Base-by-base conservation (phyloP, 2,329 filamentous ascomycete genomes). In the Cladosporium sp. region DNA sequence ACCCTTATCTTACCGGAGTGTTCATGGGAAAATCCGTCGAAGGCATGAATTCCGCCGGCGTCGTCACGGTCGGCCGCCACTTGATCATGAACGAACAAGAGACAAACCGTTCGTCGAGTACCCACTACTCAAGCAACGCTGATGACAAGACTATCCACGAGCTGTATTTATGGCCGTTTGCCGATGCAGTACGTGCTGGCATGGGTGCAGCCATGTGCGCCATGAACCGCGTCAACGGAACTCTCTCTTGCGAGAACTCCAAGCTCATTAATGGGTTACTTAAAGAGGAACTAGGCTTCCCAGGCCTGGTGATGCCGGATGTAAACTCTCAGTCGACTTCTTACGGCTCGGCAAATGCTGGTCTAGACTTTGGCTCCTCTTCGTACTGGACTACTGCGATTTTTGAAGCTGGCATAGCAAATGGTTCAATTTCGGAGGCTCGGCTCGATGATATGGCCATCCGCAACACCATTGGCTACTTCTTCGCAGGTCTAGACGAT, bases 261-360 rank as follows among this genome's bases (percentile, higher is more conserved):
- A 88, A 89, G 63, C 72, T 91, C 1, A 74, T 93, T 56, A 93
- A 91, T 59, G 85, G 84, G 1, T 76, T 93, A 13, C 70, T 93
- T 33, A 93, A 93, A 61, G 86, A 91, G 53, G 88, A 93, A 63
- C 73, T 92, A 1, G 88, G 87, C 6, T 93, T 94, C 61, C 86
- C 93, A 62, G 88, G 88, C 0, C 90, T 90, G 50, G 79, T 91
- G 12, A 86, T 91, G 75, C 84, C 82, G 1, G 89, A 95, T 64
- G 94, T 89, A 69, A 9, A 80, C 82, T 53, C 78, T 0, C 79
- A 84, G 45, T 72, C 78, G 43, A 74, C 76, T 0, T 80, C 79
- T 2, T 78, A 83, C 0, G 74, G 71, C 0, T 80, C 78, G 15
- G 78, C 80, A 0, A 64, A 83, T 35, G 73, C 77, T 19, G 82